Conservation (phyloP, 139 green algal species). For the Coelastrella sp. region DNA sequence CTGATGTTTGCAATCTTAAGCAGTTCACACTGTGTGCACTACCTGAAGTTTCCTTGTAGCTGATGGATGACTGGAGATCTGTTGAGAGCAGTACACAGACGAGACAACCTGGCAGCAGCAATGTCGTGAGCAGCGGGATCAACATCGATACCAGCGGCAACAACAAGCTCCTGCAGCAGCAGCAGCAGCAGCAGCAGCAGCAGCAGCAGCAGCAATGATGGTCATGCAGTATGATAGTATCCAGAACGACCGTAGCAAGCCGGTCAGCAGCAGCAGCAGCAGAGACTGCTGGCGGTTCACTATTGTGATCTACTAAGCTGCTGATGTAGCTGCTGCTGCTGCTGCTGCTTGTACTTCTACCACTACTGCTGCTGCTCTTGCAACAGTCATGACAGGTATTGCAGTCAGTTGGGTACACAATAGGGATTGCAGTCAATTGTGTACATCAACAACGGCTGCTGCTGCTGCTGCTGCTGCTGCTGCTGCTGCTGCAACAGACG, state of each 20-base stretch:
- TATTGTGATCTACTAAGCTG: background rate
- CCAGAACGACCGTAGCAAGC: too few species aligned
- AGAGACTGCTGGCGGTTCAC: background rate
- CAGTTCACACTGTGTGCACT: too few species aligned
- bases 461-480: background rate
- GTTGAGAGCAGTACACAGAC: background rate
- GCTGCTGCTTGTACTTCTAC: background rate
- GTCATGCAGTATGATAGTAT: too few species aligned
- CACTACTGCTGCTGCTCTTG: background rate
- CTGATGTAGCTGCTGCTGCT: background rate
- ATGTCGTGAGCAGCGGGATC: constrained; percentile 84
- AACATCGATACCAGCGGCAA: constrained; percentile 87
- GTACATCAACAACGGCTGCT: too few species aligned
- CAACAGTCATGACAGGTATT: background rate
- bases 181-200: constrained; percentile 6
- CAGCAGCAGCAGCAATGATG: constrained; percentile 14
- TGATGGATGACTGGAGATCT: constrained; percentile 49
- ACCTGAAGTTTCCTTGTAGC: constrained; percentile 75
- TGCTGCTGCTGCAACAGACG: background rate
- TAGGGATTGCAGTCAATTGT: background rate
- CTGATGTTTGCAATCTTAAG: too few species aligned
- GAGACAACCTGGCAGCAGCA: constrained; percentile 66
- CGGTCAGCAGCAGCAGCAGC: background rate
- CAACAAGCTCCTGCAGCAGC: constrained; percentile 72
- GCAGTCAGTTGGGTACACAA: background rate